Evolutionary conservation across 495 filamentous ascomycete species (phyloP).

Genomic region (Pseudotulostoma volvatum): DNA sequence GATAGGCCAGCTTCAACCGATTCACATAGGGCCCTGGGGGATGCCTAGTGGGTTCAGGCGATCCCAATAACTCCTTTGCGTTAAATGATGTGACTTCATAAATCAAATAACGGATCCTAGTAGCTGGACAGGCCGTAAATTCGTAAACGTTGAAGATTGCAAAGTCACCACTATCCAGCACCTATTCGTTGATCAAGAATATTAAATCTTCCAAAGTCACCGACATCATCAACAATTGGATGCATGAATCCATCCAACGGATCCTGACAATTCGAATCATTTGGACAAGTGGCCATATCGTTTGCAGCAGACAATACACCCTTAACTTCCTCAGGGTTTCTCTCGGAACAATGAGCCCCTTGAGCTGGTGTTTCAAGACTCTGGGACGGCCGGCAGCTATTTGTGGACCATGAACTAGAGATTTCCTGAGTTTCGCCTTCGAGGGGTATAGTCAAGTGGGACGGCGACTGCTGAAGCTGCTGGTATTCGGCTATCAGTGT

Average conservation of each 20-base stretch:
- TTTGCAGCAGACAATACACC: conserved; percentile 9
- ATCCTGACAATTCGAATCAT: conserved; percentile 20
- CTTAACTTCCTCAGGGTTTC: conserved; percentile 45
- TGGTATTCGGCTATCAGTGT: conserved; percentile 11
- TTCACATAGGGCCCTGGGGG: too few species aligned
- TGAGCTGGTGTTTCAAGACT: conserved; percentile 33
- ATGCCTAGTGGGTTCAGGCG: too few species aligned
- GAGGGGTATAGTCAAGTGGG: background rate
- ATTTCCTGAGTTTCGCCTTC: conserved; percentile 13
- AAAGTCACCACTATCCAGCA: too few species aligned
- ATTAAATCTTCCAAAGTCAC: conserved; percentile 18
- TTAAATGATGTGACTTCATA: too few species aligned
- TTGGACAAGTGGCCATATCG: conserved; percentile 8
- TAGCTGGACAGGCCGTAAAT: too few species aligned
- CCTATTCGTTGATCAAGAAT: conserved; percentile 27
- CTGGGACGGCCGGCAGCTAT: conserved; percentile 20
- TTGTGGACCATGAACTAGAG: conserved; percentile 28
- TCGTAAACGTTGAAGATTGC: too few species aligned
- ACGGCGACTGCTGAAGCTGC: background rate
- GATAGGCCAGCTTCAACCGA: too few species aligned
- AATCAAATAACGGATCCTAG: too few species aligned
- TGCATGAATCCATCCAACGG: conserved; percentile 35
- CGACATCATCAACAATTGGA: conserved; percentile 21
- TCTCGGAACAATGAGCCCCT: conserved; percentile 62
- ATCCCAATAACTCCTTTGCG: too few species aligned